Base-by-base conservation (phyloP, 306 rosid species). In the Lithocarpus polystachyus region DNA sequence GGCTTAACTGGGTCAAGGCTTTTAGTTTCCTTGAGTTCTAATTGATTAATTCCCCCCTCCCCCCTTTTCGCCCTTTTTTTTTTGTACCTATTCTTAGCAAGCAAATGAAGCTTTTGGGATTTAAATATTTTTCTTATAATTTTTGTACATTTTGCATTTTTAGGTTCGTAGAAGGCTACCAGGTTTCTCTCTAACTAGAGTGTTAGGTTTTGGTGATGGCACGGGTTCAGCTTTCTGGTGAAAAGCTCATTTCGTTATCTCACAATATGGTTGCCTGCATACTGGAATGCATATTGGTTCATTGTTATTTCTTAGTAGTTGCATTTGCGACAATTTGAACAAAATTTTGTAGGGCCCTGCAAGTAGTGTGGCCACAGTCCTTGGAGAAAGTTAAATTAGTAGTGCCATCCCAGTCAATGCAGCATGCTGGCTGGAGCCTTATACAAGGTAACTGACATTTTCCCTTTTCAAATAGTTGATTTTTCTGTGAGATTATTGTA, bases 181-280 rank as follows among this genome's bases (percentile, higher is more conserved):
- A 15, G 94, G 85, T 80, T 96, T 95, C 82, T 85, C 92, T 79
- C 99, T 98, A 2, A 70, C 90, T 48, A 87, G 71, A 83, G 92
- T 90, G 52, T 80, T 96, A 88, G 98, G 93, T 84, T 96, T 96
- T 76, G 99, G 99, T 62, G 94, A 97, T 22, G 98, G 99, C 72
- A 96, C 97, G 1, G 96, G 99, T 56, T 93, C 99, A 3, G 96
- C 96, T 81, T 91, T 93, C 88, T 96, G 98, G 99, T 96, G 86
- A 90, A 68, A 80, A 62, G 48, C 43, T 77, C 64, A 17, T 85
- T 17, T 64, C 61, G 56, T 81, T 77, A 28, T 78, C 19, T 78
- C 73, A 48, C 15, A n/a, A 14, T 53, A 53, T 68, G 72, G 24
- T 68, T 67, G 19, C 17, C n/a, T 53, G 53, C 64, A 75, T 75